phyloP scores from a whole-genome alignment of 805 yeast species.

The Metschnikowia dekortorum region DNA sequence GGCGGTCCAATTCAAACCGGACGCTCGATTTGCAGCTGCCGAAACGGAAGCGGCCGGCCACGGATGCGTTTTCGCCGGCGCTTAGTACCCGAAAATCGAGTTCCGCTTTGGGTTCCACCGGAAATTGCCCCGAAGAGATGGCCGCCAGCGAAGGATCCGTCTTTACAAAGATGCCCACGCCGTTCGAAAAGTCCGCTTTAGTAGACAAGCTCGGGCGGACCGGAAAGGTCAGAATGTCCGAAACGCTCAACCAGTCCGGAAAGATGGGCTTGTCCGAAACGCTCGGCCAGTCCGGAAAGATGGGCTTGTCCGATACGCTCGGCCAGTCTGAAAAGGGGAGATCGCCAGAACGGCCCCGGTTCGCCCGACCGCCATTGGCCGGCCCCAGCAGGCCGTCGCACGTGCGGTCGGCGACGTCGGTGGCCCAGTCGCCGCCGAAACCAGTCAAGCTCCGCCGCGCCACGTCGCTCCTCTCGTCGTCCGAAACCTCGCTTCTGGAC shows the following conservation, averaged over 20 bases:
- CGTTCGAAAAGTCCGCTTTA: too few relatives aligned
- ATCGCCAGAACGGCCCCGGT: not conserved
- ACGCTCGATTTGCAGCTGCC: slow-evolving; percentile 10
- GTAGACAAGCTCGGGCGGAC: not conserved
- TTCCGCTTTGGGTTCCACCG: not conserved
- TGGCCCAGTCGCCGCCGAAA: slow-evolving; percentile 16
- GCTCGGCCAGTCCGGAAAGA: not conserved
- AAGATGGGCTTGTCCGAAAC: too few relatives aligned
- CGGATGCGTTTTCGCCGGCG: slow-evolving; percentile 9
- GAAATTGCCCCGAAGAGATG: not conserved
- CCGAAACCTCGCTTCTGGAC: slow-evolving; percentile 22
- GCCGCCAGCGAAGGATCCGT: not conserved
- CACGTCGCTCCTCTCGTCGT: slow-evolving; percentile 12
- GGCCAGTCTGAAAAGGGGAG: not conserved
- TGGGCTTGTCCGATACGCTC: not conserved
- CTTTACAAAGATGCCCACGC: too few relatives aligned
- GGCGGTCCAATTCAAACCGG: slow-evolving; percentile 3
- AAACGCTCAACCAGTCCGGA: not conserved
- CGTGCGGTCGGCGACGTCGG: slow-evolving; percentile 11
- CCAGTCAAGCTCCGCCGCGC: slow-evolving; percentile 17
- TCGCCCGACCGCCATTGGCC: slow-evolving; percentile 8
- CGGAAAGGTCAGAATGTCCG: not conserved
- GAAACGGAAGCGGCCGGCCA: slow-evolving; percentile 8
- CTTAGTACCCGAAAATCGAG: slow-evolving; percentile 6
- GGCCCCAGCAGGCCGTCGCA: slow-evolving; percentile 7